Base-by-base conservation (phyloP, 2,329 filamentous ascomycete species). In the Sporothrix sp. region DNA sequence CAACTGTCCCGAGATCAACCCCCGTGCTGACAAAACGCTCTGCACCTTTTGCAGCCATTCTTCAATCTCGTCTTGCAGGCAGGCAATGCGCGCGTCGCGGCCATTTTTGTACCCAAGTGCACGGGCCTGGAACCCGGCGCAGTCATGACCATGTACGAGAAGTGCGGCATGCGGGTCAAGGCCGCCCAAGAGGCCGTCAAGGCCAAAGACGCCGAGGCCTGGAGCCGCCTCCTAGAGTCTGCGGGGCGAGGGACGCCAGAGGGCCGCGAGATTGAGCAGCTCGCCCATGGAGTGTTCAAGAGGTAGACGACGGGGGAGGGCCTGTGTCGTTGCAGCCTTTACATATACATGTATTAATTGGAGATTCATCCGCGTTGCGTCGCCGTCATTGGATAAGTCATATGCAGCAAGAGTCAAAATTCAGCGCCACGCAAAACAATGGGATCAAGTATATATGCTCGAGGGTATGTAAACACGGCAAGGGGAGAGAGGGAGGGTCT, bases 151-250 rank as follows among this genome's bases (percentile, higher is more conserved):
- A 96, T 98, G 91, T 98, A 90, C 77, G 82, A 95, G 60, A 95
- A 95, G 69, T 97, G 93, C 65, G 91, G 91, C 16, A 79, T 95
- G 81, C 73, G 88, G 39, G 78, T 85, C 25, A 89, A 87, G 68
- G 93, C 93, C 2, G 93, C 85, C 4, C 90, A 97, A 68, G 93
- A 97, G 69, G 91, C 93, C 3, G 76, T 89, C 53, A 87, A 82
- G 69, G 75, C 78, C 53, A 94, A 86, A 66, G 87, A 98, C 63
- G 71, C 79, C 44, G 83, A 82, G 58, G 71, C 82, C n/a, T 81
- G 94, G 68, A 79, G 84, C 59, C 74, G 81, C 47, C 68, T 97
- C 57, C 74, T 87, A 57, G 78, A 78, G 52, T 88, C 84, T 57
- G 89, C 87, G 14, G 84, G 81, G 6, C 79, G 80, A 48, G 78